Evolutionary conservation across 768 basidiomycete genomes (phyloP), one percentile per base, ranked within the genome.

Genomic region (Neoboletus magnificus): DNA sequence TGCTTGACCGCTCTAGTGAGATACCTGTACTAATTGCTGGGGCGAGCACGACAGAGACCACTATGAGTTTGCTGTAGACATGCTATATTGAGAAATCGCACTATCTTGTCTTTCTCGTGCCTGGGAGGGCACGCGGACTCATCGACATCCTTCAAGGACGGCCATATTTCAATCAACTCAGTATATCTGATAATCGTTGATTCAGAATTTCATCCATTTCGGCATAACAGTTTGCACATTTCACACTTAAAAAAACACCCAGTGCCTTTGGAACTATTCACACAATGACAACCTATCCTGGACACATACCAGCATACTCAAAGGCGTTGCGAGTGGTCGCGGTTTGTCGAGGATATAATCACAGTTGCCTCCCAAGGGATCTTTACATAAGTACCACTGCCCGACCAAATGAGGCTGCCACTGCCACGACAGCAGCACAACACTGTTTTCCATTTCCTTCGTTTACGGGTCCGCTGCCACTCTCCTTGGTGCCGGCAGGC

Each of bases 21-120:
- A 39, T 50, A 41, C 29, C n/a, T 61, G 41, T 57, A 43, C 33
- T 30, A 22, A 46, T 44, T 15, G 52, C 49, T 55, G 49, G 37
- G 27, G 22, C 15, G 40, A 40, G 15, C 12, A n/a, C 15, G 47
- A 42, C 11, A 23, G 44, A 33, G 42, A 27, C 2, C 10, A 39
- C 15, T 37, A 20, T 18, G 32, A 30, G 32, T 45, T 50, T 54
- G 23, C 43, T 59, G 49, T 62, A 56, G 45, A 55, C 20, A 44
- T 45, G 33, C 44, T 39, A 30, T 2, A 36, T 49, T 40, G 27
- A 22, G 29, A 46, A 54, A 49, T 48, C 8, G 44, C 15, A 22
- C 15, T 8, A 35, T 40, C 25, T 48, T n/a, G 30, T 23, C 16
- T 29, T 48, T 29, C 33, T 55, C 16, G 23, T 3, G 25, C 18